These are phyloP conservation scores for Daedaleopsis nitida DNA, from an alignment of 768 basidiomycete species.

Conservation along the genomic window DNA sequence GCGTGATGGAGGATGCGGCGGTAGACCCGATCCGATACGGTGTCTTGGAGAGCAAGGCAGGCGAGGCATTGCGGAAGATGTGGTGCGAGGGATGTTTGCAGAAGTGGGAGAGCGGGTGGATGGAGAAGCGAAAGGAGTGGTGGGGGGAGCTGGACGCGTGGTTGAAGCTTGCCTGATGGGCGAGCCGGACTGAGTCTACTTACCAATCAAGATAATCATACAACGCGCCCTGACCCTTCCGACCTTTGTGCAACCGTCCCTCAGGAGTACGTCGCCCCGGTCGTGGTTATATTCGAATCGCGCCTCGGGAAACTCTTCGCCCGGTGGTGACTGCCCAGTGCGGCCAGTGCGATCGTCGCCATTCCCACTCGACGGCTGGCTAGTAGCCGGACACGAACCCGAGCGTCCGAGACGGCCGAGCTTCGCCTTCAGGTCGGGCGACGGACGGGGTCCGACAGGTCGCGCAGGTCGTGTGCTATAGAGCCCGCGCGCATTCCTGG, in stretches of 20 bases:
- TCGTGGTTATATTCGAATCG: slow-evolving; percentile 14
- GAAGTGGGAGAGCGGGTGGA: background rate
- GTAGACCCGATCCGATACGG: background rate
- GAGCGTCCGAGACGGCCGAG: background rate
- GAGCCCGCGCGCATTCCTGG: background rate
- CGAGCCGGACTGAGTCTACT: too few relatives aligned
- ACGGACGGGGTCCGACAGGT: slow-evolving; percentile 28
- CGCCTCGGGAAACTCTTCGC: background rate
- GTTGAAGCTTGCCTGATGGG: background rate
- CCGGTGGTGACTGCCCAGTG: background rate
- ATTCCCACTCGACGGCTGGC: background rate
- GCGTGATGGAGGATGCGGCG: background rate
- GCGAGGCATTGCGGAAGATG: background rate
- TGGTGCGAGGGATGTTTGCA: background rate
- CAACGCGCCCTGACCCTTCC: background rate
- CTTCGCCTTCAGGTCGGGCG: background rate
- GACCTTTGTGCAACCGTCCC: background rate
- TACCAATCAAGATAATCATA: background rate
- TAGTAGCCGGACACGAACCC: too few relatives aligned
- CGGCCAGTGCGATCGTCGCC: background rate
- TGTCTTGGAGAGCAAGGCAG: background rate
- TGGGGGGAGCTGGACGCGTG: background rate
- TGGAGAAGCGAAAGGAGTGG: background rate
- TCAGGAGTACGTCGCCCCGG: slow-evolving; percentile 27
- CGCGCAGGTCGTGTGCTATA: slow-evolving; percentile 28